phyloP scores from a whole-genome alignment of 2,329 filamentous ascomycete genomes.

The Fusarium virguliforme region DNA sequence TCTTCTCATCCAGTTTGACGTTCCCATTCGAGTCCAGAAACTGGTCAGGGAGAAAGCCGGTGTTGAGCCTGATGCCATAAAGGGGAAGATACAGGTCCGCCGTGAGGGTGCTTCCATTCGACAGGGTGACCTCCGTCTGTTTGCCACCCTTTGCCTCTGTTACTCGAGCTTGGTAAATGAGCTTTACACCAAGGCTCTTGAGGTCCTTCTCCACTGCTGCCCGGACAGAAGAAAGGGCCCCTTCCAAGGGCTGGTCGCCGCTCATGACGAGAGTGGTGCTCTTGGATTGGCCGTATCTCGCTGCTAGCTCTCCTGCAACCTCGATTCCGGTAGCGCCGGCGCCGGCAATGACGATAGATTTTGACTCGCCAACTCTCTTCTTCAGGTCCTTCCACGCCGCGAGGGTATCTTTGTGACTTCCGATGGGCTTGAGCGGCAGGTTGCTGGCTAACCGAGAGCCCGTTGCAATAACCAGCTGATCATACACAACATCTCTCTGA shows the following conservation, averaged over 20 bases:
- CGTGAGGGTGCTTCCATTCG: slow-evolving; percentile 50
- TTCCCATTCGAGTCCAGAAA: slow-evolving; percentile 55
- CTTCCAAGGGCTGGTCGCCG: slow-evolving; percentile 41
- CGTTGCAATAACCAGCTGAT: slow-evolving; percentile 70
- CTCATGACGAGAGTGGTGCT: slow-evolving; percentile 50
- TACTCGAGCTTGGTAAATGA: slow-evolving; percentile 57
- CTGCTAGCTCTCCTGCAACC: slow-evolving; percentile 57
- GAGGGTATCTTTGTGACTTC: slow-evolving; percentile 61
- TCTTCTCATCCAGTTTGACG: slow-evolving; percentile 54
- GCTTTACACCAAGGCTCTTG: slow-evolving; percentile 48
- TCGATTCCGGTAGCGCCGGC: slow-evolving; percentile 60
- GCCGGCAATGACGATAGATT: slow-evolving; percentile 58
- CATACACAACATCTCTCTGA: slow-evolving; percentile 60
- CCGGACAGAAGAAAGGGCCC: slow-evolving; percentile 53
- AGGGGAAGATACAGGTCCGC: slow-evolving; percentile 63
- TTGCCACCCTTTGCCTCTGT: slow-evolving; percentile 29
- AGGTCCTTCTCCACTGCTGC: slow-evolving; percentile 47
- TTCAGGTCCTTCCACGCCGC: slow-evolving; percentile 56
- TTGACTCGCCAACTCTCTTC: slow-evolving; percentile 41
- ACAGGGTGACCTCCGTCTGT: slow-evolving; percentile 51
- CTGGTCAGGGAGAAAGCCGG: slow-evolving; percentile 56
- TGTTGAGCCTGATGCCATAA: slow-evolving; percentile 62
- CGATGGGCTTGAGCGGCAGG: slow-evolving; percentile 65
- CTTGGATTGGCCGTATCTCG: slow-evolving; percentile 52
- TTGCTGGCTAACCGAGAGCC: slow-evolving; percentile 62